Evolutionary conservation across 306 rosid genomes (phyloP), one percentile per base, ranked within the genome.

Genomic region (Inga laurina): DNA sequence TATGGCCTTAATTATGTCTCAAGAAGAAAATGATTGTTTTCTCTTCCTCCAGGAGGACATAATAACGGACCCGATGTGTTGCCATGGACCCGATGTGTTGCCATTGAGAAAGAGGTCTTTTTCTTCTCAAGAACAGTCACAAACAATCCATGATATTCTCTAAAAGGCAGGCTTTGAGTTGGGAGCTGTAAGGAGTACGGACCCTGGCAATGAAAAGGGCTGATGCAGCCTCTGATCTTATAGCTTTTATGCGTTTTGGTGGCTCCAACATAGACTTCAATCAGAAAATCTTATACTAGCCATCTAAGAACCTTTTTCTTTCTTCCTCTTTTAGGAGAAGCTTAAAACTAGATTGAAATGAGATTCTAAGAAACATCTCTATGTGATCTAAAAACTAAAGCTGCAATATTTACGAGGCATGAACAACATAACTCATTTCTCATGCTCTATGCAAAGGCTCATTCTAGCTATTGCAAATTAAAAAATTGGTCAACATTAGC

Each of bases 61-160:
- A 64, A 77, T 19, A 16, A 48, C 32, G 72, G 83, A 83, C 87
- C 74, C 77, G 22, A 72, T 77, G 85, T 74, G 85, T 65, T 39
- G 77, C 85, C 85, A 85, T 88, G 72, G 83, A 83, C 87, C 74
- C 77, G 22, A 72, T 77, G 85, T 74, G 85, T 65, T 39, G 77
- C 85, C 85, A 85, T 88, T 72, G 81, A 34, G 61, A 41, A 83
- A 44, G 77, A 7, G 22, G 85, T 88, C 85, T 35, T 78, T 85
- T 82, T 85, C 88, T 77, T 44, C 73, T 82, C 35, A 77, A 37
- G 69, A 75, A 61, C 79, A 61, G 70, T 80, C 54, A 73, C 75
- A 85, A 85, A 85, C 83, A 65, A 66, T 72, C 62, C 86, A 82
- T 70, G 52, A 80, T 54, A 73, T 46, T 74, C 70, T 56, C 71